phyloP scores from a whole-genome alignment of 768 basidiomycete species.

The Butyriboletus loyo region DNA sequence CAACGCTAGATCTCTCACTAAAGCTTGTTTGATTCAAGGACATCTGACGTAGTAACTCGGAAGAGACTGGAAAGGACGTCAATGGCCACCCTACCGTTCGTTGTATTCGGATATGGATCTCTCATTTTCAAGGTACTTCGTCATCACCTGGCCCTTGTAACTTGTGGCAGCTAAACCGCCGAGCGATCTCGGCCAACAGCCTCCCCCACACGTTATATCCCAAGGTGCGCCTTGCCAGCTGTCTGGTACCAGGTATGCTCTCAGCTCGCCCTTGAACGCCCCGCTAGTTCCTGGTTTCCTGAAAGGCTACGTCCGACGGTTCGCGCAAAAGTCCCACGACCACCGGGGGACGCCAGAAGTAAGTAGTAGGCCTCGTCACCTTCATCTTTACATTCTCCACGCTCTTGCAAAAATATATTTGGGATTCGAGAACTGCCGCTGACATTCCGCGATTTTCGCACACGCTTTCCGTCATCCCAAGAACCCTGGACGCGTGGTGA shows the following conservation, averaged over 20 bases:
- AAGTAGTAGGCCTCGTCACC: background rate
- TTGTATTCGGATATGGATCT: constrained; percentile 92
- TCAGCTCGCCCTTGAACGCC: background rate
- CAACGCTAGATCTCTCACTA: background rate
- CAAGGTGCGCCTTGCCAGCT: constrained; percentile 45
- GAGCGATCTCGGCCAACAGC: constrained; percentile 42
- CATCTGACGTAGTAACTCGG: background rate
- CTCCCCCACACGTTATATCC: constrained; percentile 73
- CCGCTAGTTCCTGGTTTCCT: constrained; percentile 70
- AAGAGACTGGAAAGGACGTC: background rate
- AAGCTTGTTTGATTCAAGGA: background rate
- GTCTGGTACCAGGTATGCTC: background rate
- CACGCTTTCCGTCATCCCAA: constrained; percentile 23
- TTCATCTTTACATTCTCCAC: background rate
- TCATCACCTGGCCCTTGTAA: background rate
- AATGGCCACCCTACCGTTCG: constrained; percentile 42
- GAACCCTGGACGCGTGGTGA: constrained; percentile 88
- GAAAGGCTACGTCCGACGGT: constrained; percentile 87
- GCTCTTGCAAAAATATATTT: background rate
- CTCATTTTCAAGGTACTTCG: constrained; percentile 76
- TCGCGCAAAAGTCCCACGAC: constrained; percentile 90
- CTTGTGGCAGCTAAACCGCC: background rate
- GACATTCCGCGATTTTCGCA: background rate
- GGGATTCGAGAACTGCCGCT: background rate
- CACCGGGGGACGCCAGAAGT: constrained; percentile 90